phyloP scores from a whole-genome alignment of 2,329 filamentous ascomycete species.

The Fusarium neocosmosporiellum region DNA sequence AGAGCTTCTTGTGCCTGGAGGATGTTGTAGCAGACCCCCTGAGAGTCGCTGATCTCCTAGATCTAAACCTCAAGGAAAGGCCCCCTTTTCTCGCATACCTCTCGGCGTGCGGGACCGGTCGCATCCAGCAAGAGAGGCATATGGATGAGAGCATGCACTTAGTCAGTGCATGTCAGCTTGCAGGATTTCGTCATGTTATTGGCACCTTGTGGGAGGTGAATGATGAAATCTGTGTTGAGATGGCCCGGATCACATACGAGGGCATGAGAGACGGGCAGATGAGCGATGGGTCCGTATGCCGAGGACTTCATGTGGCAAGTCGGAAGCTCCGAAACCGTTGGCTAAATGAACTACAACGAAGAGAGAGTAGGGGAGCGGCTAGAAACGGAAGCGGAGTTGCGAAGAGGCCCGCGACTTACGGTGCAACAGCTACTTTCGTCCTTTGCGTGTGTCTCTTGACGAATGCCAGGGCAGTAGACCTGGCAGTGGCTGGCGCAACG shows the following conservation, averaged over 20 bases:
- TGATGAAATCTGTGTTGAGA: too few relatives aligned
- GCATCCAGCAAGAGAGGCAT: background rate
- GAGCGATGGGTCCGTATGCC: too few relatives aligned
- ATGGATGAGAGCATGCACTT: background rate
- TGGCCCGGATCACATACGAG: too few relatives aligned
- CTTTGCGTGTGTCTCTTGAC: background rate
- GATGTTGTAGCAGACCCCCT: background rate
- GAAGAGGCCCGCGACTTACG: too few relatives aligned
- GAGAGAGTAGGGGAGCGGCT: too few relatives aligned
- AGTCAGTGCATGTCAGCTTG: background rate
- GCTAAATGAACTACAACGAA: too few relatives aligned
- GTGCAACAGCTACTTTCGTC: background rate
- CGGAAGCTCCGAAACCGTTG: too few relatives aligned
- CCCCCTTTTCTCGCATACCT: background rate
- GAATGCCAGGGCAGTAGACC: background rate
- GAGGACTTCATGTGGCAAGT: too few relatives aligned
- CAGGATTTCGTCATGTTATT: background rate
- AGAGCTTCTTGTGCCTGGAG: background rate
- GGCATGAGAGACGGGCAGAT: too few relatives aligned
- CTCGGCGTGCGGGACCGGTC: background rate
- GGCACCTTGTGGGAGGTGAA: background rate
- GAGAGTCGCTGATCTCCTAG: background rate
- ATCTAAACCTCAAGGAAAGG: background rate
- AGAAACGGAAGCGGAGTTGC: too few relatives aligned
- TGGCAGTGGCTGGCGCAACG: background rate